Evolutionary conservation across 768 basidiomycete genomes (phyloP), one percentile per base, ranked within the genome.

Genomic region (Ramaria rubella): DNA sequence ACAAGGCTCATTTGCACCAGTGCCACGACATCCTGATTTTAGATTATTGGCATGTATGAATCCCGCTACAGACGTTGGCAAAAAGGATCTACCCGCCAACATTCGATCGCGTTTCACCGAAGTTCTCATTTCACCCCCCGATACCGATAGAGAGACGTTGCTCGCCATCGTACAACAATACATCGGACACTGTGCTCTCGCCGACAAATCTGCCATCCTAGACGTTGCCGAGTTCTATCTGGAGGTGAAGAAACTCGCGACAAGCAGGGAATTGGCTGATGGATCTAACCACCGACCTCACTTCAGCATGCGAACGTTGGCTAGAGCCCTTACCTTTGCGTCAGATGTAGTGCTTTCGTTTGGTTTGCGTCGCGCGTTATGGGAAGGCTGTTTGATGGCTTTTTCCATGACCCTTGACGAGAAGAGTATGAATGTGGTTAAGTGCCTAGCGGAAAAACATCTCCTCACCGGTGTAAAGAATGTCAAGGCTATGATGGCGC

Each of bases 1-100:
- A 66, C 84, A 94, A 67, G 95, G 94, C 1, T 87, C 91, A 9
- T 71, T 97, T 53, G 90, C 94, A 62, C 87, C 90, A 1, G 79
- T 98, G 27, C 85, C 86, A 49, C 87, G 96, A 0, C 96, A 99
- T 68, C 84, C 92, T 17, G 87, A 95, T 64, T 99, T 99, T 74
- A 88, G 95, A 19, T 77, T 98, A 4, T 98, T 98, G 65, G 94
- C 94, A 4, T 99, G 96, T 68, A 99, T 99, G 96, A 99, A 99
- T 66, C 96, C 96, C 4, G 96, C 96, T 0, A 99, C 94, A 3
- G 96, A 99, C 63, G 89, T 97, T 14, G 96, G 96, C 31, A 99
- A 98, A 75, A 96, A 94, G 64, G 95, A 98, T 64, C 83, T 99
- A 0, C 91, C 93, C 17, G 86, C 90, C 4, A 87, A 86, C 64